These are phyloP conservation scores for Saccharomycopsis selenospora DNA, from an alignment of 805 yeast genomes.

Conservation along the genomic window DNA sequence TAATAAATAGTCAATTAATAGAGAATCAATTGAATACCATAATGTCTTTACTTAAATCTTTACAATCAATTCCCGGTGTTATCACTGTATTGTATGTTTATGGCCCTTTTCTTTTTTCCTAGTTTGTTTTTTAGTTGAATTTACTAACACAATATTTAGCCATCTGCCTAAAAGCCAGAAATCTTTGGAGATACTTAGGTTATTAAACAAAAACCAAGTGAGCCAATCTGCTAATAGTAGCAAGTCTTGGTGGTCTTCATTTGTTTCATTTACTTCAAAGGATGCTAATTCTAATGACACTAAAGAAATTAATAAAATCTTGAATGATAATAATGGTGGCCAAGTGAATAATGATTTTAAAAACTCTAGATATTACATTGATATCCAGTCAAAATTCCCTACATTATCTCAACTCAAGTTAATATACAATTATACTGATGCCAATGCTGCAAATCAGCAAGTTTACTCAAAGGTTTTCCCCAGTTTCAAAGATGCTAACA, in stretches of 20 bases:
- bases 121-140: too few species aligned
- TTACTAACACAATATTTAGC: too few species aligned
- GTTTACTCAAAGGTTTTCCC: constrained; percentile 12
- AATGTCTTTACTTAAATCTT: constrained; percentile 33
- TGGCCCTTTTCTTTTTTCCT: too few species aligned
- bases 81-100: constrained; percentile 33
- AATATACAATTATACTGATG: constrained; percentile 7
- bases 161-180: constrained; percentile 9
- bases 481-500: not conserved
- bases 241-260: constrained; percentile 14
- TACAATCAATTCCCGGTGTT: constrained; percentile 30
- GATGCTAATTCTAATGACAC: constrained; percentile 6
- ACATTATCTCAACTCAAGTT: constrained; percentile 16
- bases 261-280: constrained; percentile 4
- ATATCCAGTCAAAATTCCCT: constrained; percentile 18
- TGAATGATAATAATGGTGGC: constrained; percentile 6
- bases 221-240: not conserved
- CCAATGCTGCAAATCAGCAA: constrained; percentile 4
- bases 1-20: too few species aligned
- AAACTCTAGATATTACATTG: constrained; percentile 17
- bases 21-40: not conserved
- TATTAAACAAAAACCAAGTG: constrained; percentile 15
- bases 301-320: constrained; percentile 16
- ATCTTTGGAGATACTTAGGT: constrained; percentile 10
- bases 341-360: constrained; percentile 18